These are phyloP conservation scores for Calonectria fujianensis DNA, from an alignment of 2,329 filamentous ascomycete species.

Conservation along the genomic window DNA sequence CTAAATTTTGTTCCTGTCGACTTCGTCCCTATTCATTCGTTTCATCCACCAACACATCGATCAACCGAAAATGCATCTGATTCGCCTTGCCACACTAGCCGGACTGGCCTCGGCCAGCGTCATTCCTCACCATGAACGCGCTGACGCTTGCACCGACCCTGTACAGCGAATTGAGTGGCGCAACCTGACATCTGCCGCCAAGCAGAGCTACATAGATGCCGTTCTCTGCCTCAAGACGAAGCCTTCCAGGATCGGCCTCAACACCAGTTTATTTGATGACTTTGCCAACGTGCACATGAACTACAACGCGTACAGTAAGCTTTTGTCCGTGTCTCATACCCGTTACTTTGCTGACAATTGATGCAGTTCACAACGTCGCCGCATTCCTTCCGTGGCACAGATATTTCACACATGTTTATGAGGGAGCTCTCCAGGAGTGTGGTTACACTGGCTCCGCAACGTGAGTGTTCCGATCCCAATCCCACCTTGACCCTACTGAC, in stretches of 20 bases:
- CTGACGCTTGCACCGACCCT: constrained; percentile 13
- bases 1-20: too few relatives aligned
- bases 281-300: constrained; percentile 19
- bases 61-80: not conserved
- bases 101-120: constrained; percentile 5
- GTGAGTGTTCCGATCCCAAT: not conserved
- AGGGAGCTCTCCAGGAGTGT: constrained; percentile 8
- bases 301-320: not conserved
- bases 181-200: not conserved
- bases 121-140: constrained; percentile 12
- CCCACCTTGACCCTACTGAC: not conserved
- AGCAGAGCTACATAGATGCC: constrained; percentile 15
- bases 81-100: constrained; percentile 5
- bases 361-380: not conserved
- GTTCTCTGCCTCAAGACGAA: constrained; percentile 17
- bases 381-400: constrained; percentile 12
- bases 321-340: too few relatives aligned
- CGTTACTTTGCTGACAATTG: not conserved
- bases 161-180: constrained; percentile 11
- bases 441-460: constrained; percentile 9
- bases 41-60: too few relatives aligned
- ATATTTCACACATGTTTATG: constrained; percentile 15
- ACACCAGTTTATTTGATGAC: constrained; percentile 5
- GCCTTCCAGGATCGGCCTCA: constrained; percentile 17
- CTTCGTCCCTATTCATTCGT: not conserved